Conservation (phyloP, 116 monocot species). For the Iris pallida region DNA sequence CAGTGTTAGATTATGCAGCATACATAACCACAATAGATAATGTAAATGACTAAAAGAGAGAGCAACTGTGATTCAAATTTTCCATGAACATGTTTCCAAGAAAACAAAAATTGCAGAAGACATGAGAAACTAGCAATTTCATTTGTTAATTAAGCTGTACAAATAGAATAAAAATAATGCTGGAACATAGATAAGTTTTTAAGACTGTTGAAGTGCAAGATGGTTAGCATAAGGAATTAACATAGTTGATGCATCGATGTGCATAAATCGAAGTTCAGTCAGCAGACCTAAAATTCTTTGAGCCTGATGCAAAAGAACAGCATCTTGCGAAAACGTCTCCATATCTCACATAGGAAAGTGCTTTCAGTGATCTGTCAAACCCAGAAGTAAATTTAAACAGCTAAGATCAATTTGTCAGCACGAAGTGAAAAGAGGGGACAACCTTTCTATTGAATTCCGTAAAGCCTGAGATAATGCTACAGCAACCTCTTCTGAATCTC, state of each 20-base stretch:
- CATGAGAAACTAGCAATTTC: background rate
- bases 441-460: conserved; percentile 91
- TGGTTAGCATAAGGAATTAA: no score
- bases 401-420: background rate
- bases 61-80: no score
- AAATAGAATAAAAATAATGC: background rate
- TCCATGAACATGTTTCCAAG: no score
- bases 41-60: no score
- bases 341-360: conserved; percentile 75
- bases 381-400: conserved; percentile 7
- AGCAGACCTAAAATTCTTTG: conserved; percentile 67
- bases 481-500: conserved; percentile 92
- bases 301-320: conserved; percentile 35
- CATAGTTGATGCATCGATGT: no score
- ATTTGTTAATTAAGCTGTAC: background rate
- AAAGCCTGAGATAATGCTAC: conserved; percentile 84
- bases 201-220: no score
- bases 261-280: background rate
- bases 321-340: conserved; percentile 91
- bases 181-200: no score
- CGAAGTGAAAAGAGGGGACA: conserved; percentile 10
- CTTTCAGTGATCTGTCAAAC: conserved; percentile 55
- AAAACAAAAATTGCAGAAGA: no score
- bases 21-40: no score
- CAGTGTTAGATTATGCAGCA: no score